Evolutionary conservation across 257 asterid genomes (phyloP).

Genomic region (Solanum medicagineum): DNA sequence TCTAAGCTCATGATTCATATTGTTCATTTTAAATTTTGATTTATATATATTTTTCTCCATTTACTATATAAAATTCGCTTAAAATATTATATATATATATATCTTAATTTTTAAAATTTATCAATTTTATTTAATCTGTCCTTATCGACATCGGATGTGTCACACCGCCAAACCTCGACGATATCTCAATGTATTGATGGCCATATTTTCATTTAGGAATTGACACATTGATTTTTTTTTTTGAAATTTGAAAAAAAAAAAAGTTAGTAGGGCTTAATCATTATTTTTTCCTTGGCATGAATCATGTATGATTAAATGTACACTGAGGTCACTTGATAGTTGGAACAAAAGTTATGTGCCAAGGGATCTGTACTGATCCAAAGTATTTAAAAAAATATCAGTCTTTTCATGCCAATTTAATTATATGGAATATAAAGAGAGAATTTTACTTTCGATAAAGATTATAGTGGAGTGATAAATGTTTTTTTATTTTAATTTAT

Average conservation of each 20-base stretch:
- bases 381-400: neutral
- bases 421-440: neutral
- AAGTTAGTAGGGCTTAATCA: neutral
- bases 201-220: neutral
- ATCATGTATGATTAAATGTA: neutral
- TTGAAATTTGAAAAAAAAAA: neutral
- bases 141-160: no score
- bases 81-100: neutral
- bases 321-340: neutral
- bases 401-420: conserved; percentile 9
- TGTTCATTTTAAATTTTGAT: neutral
- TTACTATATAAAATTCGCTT: rapidly evolving
- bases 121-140: no score
- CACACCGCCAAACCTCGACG: neutral
- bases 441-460: no score
- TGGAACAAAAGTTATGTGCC: conserved; percentile 8
- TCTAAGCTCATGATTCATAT: neutral
- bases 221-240: neutral
- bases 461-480: neutral
- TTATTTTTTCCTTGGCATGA: neutral
- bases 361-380: conserved; percentile 28
- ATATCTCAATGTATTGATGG: neutral
- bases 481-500: no score
- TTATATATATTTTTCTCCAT: rapidly evolving
- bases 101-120: no score